Evolutionary conservation across 768 basidiomycete genomes (phyloP).

Genomic region (Phylloporus scabripes): DNA sequence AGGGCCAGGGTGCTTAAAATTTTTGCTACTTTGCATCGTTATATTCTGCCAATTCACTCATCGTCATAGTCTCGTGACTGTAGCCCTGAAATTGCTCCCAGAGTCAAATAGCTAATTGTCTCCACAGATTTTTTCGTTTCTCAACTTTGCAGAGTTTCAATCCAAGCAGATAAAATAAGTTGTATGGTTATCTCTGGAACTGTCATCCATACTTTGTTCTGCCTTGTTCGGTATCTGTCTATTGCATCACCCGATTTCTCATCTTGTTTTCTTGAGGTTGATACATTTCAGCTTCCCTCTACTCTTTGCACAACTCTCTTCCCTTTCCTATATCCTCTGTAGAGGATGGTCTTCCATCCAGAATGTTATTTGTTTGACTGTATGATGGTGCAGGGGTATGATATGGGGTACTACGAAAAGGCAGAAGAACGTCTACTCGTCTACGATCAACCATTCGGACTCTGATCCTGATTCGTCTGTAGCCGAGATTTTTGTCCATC

Average conservation of each 20-base stretch:
- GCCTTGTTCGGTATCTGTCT: constrained; percentile 20
- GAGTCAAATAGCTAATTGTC: constrained; percentile 17
- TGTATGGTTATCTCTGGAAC: constrained; percentile 30
- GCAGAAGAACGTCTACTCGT: constrained; percentile 31
- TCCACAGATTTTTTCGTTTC: constrained; percentile 21
- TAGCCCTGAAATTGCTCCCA: constrained; percentile 27
- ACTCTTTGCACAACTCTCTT: constrained; percentile 15
- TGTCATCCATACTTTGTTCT: constrained; percentile 28
- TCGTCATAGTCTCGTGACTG: constrained; percentile 28
- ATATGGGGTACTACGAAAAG: constrained; percentile 12
- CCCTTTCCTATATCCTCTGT: constrained; percentile 25
- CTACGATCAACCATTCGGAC: constrained; percentile 86
- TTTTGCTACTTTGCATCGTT: constrained; percentile 21
- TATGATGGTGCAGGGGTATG: constrained; percentile 19
- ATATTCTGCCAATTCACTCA: constrained; percentile 21
- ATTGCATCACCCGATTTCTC: constrained; percentile 13
- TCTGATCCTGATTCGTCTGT: constrained; percentile 71
- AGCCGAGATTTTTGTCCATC: constrained; percentile 70
- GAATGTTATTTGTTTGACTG: constrained; percentile 20
- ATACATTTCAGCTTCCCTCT: constrained; percentile 19
- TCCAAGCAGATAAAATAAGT: constrained; percentile 29
- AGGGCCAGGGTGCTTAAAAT: constrained; percentile 41
- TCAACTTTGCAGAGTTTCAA: constrained; percentile 28
- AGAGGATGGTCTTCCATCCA: constrained; percentile 29
- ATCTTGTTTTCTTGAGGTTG: constrained; percentile 23